These are phyloP conservation scores for Lachnellula subtilissima DNA, from an alignment of 2,329 filamentous ascomycete genomes.

Conservation along the genomic window DNA sequence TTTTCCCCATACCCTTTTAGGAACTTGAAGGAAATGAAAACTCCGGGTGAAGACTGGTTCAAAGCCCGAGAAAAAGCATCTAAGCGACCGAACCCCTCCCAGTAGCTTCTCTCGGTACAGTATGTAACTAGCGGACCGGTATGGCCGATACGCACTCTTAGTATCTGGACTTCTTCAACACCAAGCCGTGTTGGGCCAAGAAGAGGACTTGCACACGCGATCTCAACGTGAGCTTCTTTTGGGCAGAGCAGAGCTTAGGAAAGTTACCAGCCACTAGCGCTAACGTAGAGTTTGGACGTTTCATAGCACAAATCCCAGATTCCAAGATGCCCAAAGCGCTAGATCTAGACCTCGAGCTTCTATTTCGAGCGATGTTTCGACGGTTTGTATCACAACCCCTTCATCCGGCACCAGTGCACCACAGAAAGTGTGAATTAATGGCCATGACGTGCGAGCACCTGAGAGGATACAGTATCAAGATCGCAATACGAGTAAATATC, in stretches of 20 bases:
- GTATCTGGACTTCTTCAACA: background rate
- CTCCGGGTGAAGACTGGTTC: background rate
- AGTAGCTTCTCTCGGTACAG: no score
- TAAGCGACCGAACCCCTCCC: background rate
- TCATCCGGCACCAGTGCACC: background rate
- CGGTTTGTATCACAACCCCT: background rate
- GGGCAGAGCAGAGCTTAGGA: background rate
- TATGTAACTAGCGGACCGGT: no score
- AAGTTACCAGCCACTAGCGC: background rate
- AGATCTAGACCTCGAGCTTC: background rate
- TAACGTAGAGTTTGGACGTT: background rate
- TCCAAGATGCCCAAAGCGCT: conserved; percentile 8
- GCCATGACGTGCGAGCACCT: no score
- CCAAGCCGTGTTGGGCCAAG: background rate
- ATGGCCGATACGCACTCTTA: no score
- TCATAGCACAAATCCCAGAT: conserved; percentile 5
- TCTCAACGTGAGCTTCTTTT: no score
- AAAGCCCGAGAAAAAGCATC: background rate
- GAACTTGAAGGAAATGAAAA: background rate
- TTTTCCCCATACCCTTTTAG: background rate
- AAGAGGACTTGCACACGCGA: no score
- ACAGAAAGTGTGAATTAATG: no score
- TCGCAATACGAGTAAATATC: no score
- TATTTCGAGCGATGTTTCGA: background rate
- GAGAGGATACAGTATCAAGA: no score